Conservation (phyloP, 495 filamentous ascomycete species). For the Sabuloglossum arenarium region DNA sequence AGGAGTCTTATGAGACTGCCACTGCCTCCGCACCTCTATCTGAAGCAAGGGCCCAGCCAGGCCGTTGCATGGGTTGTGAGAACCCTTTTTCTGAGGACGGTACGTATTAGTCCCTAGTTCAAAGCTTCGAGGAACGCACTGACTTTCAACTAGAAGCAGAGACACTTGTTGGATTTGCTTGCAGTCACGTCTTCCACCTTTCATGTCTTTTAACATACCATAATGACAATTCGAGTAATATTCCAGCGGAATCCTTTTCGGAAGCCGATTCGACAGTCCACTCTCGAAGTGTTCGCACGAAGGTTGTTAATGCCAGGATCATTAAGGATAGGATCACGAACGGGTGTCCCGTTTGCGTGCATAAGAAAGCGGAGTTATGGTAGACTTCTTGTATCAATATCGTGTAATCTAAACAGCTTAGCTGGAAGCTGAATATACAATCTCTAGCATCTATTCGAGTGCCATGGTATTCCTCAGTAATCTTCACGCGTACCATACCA, state of each 20-base stretch:
- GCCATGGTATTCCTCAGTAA: neutral
- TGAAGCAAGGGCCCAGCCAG: neutral
- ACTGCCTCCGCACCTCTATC: neutral
- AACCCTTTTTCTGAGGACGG: constrained; percentile 32
- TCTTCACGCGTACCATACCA: too few species aligned
- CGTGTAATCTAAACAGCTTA: neutral
- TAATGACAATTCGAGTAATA: constrained; percentile 14
- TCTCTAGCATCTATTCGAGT: neutral
- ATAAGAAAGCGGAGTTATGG: constrained; percentile 9
- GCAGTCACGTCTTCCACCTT: constrained; percentile 80
- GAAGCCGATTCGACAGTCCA: constrained; percentile 14
- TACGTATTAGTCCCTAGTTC: constrained; percentile 12
- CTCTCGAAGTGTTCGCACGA: constrained; percentile 49
- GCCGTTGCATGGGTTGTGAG: constrained; percentile 39
- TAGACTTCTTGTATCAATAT: neutral
- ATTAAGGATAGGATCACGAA: constrained; percentile 45
- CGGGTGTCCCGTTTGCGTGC: constrained; percentile 48
- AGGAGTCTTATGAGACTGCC: constrained; percentile 3
- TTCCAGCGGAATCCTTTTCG: constrained; percentile 16
- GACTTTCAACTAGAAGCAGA: constrained; percentile 35
- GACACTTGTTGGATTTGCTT: constrained; percentile 76
- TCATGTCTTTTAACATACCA: constrained; percentile 41
- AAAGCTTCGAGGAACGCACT: neutral
- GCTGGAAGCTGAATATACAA: neutral
- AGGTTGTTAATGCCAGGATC: constrained; percentile 75